Percentiles rank a stretch among this genome's conserved stretches.
Conservation (phyloP, 2,329 filamentous ascomycete genomes). For the Pezicula neosporulosa region DNA sequence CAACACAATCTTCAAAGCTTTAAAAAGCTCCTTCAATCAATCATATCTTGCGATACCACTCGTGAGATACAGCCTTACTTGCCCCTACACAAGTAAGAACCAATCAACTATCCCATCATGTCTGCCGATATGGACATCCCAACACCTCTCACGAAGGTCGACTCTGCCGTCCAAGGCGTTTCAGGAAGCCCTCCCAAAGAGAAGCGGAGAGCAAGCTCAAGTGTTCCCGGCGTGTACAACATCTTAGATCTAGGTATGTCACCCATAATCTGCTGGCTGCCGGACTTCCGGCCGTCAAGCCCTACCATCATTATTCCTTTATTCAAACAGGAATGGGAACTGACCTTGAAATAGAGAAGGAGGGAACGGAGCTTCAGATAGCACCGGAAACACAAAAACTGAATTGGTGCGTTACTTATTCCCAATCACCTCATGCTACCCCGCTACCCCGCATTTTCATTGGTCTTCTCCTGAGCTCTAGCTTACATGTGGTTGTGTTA, state of each 20-base stretch:
- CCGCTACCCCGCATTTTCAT: constrained; percentile 3
- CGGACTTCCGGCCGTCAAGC: constrained; percentile 1
- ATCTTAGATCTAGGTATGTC: constrained; percentile 80
- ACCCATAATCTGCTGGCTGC: constrained; percentile 6
- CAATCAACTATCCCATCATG: constrained; percentile 35
- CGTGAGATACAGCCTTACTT: constrained; percentile 13
- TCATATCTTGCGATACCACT: constrained; percentile 12
- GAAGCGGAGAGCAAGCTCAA: constrained; percentile 70
- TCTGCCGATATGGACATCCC: constrained; percentile 37
- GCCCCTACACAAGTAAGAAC: constrained; percentile 9
- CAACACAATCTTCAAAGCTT: constrained; percentile 1
- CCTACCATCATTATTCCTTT: background rate
- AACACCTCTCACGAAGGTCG: constrained; percentile 74
- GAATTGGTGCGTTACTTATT: constrained; percentile 64
- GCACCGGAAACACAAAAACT: constrained; percentile 82
- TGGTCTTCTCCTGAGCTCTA: background rate
- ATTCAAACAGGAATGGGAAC: no score
- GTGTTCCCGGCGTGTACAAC: constrained; percentile 71
- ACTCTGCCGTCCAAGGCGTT: constrained; percentile 83
- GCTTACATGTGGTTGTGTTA: constrained; percentile 5
- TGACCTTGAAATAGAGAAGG: constrained; percentile 54
- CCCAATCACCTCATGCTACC: constrained; percentile 5
- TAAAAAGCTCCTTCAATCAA: constrained; percentile 1
- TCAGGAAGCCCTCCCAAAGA: constrained; percentile 66
- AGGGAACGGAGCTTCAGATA: constrained; percentile 68